Percentiles rank a stretch among this genome's conserved stretches.
Evolutionary conservation across 1,139 yeast genomes (phyloP).

Genomic region (Kluyveromyces sp.): DNA sequence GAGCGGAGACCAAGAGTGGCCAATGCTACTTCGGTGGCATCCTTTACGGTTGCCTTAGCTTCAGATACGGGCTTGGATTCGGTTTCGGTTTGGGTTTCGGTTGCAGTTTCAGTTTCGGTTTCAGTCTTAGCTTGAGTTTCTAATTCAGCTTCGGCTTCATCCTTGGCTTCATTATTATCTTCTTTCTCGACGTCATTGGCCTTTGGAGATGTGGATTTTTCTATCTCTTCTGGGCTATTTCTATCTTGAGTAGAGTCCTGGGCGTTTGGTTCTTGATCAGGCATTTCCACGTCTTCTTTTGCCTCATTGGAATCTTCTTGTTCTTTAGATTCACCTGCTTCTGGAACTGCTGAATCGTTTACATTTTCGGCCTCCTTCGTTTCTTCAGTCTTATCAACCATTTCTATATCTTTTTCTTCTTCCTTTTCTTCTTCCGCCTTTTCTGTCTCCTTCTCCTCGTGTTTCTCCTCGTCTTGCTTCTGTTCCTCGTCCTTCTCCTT

Average conservation of each 20-base stretch:
- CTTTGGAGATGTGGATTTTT: neutral
- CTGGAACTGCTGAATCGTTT: neutral
- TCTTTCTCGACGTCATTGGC: neutral
- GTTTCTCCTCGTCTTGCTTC: neutral
- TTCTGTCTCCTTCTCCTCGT: neutral
- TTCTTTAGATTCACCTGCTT: slow-evolving; percentile 8
- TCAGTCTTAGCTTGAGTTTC: no score
- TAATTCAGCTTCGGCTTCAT: neutral
- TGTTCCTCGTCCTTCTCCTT: neutral
- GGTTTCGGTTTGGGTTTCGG: neutral
- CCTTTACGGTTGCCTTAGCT: slow-evolving; percentile 29
- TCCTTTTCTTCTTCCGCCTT: neutral
- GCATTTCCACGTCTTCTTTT: slow-evolving; percentile 6
- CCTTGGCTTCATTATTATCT: neutral
- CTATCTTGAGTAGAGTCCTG: slow-evolving; percentile 10
- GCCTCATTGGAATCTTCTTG: slow-evolving; percentile 6
- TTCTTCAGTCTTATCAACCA: neutral
- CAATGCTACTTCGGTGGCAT: slow-evolving; percentile 49
- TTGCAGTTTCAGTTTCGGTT: neutral
- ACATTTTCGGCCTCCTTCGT: neutral
- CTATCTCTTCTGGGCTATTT: neutral
- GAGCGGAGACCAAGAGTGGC: slow-evolving; percentile 76
- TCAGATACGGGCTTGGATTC: neutral
- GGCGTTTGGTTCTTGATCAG: slow-evolving; percentile 1
- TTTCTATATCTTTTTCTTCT: neutral